Conservation (phyloP, 495 filamentous ascomycete genomes). For the Aspergillus cristatus region DNA sequence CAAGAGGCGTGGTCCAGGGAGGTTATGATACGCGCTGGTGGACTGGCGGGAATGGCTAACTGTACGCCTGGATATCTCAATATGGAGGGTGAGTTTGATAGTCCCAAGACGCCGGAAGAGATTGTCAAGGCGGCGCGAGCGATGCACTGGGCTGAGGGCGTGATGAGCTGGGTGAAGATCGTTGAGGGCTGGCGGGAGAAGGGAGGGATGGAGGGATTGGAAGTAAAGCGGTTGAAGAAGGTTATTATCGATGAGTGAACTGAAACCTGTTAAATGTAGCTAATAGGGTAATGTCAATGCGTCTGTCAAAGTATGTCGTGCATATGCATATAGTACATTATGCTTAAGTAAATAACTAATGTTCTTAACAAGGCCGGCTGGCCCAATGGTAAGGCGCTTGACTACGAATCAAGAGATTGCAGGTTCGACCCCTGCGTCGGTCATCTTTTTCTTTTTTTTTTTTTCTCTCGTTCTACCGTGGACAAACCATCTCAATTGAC, state of each 20-base stretch:
- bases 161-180: slow-evolving; percentile 6
- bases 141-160: slow-evolving; percentile 11
- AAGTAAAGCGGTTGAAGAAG: background rate
- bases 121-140: slow-evolving; percentile 1
- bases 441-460: slow-evolving; percentile 8
- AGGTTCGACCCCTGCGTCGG: slow-evolving; percentile 39
- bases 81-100: slow-evolving; percentile 26
- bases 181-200: background rate
- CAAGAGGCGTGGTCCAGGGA: slow-evolving; percentile 39
- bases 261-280: too few species aligned
- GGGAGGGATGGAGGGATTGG: background rate
- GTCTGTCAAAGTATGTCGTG: too few species aligned
- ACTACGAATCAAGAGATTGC: slow-evolving; percentile 63
- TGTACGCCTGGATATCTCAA: slow-evolving; percentile 54
- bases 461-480: too few species aligned
- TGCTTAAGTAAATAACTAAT: too few species aligned
- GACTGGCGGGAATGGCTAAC: slow-evolving; percentile 25
- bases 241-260: too few species aligned
- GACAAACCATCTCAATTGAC: too few species aligned
- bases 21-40: slow-evolving; percentile 29
- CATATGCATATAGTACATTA: too few species aligned
- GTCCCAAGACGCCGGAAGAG: background rate
- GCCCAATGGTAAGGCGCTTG: slow-evolving; percentile 67
- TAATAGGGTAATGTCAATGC: too few species aligned
- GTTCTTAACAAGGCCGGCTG: slow-evolving; percentile 29